Conservation (phyloP, 31 red algal genomes). For the Porphyra umbilicalis region DNA sequence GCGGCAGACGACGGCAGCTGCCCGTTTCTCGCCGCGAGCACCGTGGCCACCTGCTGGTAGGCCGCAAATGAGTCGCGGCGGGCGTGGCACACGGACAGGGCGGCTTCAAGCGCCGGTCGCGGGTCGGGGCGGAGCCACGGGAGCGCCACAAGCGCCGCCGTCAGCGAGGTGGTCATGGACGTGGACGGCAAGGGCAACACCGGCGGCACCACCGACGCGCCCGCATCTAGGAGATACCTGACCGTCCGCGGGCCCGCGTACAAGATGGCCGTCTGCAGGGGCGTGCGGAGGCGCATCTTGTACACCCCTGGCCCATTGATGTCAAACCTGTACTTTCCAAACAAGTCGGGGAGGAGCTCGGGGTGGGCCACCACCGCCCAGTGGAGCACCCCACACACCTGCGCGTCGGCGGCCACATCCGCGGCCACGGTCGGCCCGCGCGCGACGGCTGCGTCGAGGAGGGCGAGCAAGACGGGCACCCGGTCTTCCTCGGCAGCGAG, state of each 20-base stretch:
- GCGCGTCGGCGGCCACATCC: not conserved
- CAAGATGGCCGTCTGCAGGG: not conserved
- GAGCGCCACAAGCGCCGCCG: not conserved
- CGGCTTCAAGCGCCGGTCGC: not conserved
- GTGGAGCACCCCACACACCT: not conserved
- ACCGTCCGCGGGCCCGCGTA: not conserved
- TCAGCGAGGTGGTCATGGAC: not conserved
- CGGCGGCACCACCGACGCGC: not conserved
- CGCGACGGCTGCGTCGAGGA: not conserved
- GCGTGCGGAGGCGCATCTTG: not conserved
- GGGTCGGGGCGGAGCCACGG: not conserved
- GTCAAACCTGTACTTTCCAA: not conserved
- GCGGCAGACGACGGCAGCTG: not conserved
- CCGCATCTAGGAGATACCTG: not conserved
- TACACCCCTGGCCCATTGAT: not conserved
- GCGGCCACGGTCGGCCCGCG: not conserved
- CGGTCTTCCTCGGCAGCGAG: not conserved
- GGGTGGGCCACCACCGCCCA: not conserved
- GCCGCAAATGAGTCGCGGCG: not conserved
- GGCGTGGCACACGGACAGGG: not conserved
- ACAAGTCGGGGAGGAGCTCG: not conserved
- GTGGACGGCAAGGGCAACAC: not conserved
- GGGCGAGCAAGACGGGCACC: not conserved
- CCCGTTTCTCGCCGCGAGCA: not conserved
- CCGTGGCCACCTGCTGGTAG: not conserved